Base-by-base conservation (phyloP, 768 basidiomycete genomes). In the Boletales sp. region DNA sequence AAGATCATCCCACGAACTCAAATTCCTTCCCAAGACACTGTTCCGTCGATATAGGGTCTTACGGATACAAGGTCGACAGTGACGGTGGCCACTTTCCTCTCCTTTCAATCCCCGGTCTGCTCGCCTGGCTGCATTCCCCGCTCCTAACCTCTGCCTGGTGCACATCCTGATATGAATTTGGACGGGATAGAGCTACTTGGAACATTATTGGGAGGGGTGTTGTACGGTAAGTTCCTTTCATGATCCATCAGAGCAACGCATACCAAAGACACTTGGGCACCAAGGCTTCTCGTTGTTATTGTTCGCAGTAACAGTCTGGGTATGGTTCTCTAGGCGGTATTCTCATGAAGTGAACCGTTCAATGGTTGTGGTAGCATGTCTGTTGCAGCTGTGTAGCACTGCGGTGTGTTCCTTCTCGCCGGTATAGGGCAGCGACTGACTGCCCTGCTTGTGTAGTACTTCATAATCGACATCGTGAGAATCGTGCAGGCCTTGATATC, bases 201-300 rank as follows among this genome's bases (percentile, higher is more conserved):
- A 27, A 27, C 47, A 11, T 9, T 61, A 5, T 29, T 58, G 39
- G 61, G 63, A 31, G 50, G 24, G 6, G 9, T 63, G 1, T 34
- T 63, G 9, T 63, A 64, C 38, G 62, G 61, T 58, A 48, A 40
- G 35, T 18, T 29, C 3, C 8, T 14, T 6, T 34, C 14, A 11
- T 37, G 19, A 15, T 19, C 24, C 0, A 31, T 7, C 6, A 31
- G 34, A 3, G 24, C 4, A 29, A 47, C 19, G 29, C 0, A 27
- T 5, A 13, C 32, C 51, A 18, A 56, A 4, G 24, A 27, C 24
- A 27, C 3, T 13, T 35, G 17, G 19, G 34, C 3, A 8, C 1
- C 1, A 8, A 72, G 70, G 70, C 0, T 69, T 70, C 48, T 72
- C 69, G 3, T 31, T 71, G 17, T 50, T 72, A 32, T 70, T 72